These are phyloP conservation scores for Calonectria ilicicola DNA, from an alignment of 2,329 filamentous ascomycete species.

Conservation along the genomic window DNA sequence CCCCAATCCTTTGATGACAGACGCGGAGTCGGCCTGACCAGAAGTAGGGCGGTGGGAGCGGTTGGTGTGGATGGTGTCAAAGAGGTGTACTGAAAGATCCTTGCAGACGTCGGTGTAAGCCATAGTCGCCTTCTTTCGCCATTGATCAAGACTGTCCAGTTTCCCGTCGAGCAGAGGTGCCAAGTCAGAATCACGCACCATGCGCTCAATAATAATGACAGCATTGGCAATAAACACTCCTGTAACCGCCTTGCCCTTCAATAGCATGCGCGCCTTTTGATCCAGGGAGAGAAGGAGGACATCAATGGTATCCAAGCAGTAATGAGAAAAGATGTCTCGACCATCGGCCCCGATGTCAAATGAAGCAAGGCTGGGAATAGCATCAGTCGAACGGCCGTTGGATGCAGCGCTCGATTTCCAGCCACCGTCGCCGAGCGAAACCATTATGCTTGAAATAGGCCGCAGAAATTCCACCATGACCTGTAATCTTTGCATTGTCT, in stretches of 20 bases:
- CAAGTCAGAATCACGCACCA: constrained; percentile 85
- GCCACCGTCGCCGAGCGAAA: constrained; percentile 91
- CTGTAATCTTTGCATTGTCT: constrained; percentile 88
- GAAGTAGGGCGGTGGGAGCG: constrained; percentile 79
- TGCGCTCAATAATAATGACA: constrained; percentile 84
- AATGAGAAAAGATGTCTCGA: constrained; percentile 87
- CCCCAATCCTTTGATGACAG: constrained; percentile 84
- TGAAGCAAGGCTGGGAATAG: constrained; percentile 77
- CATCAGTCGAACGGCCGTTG: constrained; percentile 69
- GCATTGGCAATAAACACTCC: constrained; percentile 95
- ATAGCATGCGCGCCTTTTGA: constrained; percentile 75
- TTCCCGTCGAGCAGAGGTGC: constrained; percentile 76
- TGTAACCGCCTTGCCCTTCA: constrained; percentile 82
- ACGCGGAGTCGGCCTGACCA: constrained; percentile 81
- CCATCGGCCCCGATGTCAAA: constrained; percentile 93
- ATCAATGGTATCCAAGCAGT: constrained; percentile 90
- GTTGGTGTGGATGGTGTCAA: constrained; percentile 93
- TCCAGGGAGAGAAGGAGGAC: constrained; percentile 81
- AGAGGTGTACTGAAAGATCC: constrained; percentile 84
- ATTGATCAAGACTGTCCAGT: constrained; percentile 78
- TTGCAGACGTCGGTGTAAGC: constrained; percentile 90
- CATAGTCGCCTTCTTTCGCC: constrained; percentile 87
- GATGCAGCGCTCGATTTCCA: constrained; percentile 74
- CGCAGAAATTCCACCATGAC: constrained; percentile 88
- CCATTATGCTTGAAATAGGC: constrained; percentile 89